Base-by-base conservation (phyloP, 495 filamentous ascomycete genomes). In the Penicillium roqueforti region DNA sequence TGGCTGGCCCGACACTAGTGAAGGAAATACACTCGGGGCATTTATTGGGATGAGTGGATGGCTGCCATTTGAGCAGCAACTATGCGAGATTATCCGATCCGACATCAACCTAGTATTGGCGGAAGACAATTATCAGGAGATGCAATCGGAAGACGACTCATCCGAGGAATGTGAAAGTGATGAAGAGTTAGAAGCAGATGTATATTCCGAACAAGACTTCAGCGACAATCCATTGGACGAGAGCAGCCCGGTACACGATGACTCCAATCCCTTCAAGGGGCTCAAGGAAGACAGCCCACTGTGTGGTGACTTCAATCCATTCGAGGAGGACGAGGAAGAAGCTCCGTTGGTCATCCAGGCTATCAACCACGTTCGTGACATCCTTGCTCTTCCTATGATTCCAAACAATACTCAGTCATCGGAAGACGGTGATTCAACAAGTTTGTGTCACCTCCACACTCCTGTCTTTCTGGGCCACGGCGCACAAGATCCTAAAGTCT, bases 11-110 rank as follows among this genome's bases (percentile, higher is more conserved):
- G 57, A 66, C 44, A 8, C 39, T 3, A 34, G 75, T 16, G 69
- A 52, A 0, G 28, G 23, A 22, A 41, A 25, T n/a, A 4, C 11
- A 10, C 10, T 59, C 28, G 63, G 66, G 5, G 82, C 65, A 2
- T 74, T 81, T 46, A 59, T 84, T 52, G 83, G 81, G 9, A 76
- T 85, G 63, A 77, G 76, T 57, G 77, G 78, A 46, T 81, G 80
- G 71, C 60, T 81, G 45, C 81, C 82, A 41, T 80, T 84, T 55
- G 54, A 67, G 19, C 56, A 68, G 37, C 54, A 57, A 9, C 44
- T 79, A 23, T 39, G 55, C 3, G 69, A 67, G 23, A 65, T 74
- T 45, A 38, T 56, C 7, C 36, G 28, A 25, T 53, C 36, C 13
- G 7, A 37, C 23, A 43, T 31, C 1, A 29, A 18, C 9, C 26